phyloP scores from a whole-genome alignment of 441 rosid genomes.

The Lepidium campestre region DNA sequence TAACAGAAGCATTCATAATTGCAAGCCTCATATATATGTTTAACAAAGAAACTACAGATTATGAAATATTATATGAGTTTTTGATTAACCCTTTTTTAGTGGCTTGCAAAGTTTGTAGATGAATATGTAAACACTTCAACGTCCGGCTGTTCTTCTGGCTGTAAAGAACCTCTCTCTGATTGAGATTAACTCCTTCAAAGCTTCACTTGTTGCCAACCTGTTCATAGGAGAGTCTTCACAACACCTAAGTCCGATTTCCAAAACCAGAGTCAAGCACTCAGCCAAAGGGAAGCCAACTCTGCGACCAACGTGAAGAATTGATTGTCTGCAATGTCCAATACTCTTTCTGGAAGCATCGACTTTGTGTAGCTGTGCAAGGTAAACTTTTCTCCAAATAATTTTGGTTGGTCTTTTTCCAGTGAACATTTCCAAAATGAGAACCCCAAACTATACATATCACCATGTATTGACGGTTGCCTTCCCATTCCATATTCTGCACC shows the following conservation, averaged over 20 bases:
- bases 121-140: not conserved
- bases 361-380: not conserved
- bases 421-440: not conserved
- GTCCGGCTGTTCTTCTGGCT: not conserved
- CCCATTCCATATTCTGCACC: constrained; percentile 28
- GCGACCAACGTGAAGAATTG: not conserved
- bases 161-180: constrained; percentile 6
- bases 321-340: constrained; percentile 20
- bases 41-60: not conserved
- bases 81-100: not conserved
- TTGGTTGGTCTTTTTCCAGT: not conserved
- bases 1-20: no score
- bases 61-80: not conserved
- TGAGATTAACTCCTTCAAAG: not conserved
- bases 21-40: no score
- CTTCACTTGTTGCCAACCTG: not conserved
- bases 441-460: constrained; percentile 8
- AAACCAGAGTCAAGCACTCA: constrained; percentile 2
- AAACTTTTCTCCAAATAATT: not conserved
- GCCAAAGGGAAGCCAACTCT: not conserved
- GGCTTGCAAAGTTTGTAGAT: not conserved
- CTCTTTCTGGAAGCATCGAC: not conserved
- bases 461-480: constrained; percentile 14
- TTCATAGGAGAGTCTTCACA: not conserved
- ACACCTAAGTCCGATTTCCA: constrained; percentile 4